phyloP scores from a whole-genome alignment of 2,329 filamentous ascomycete genomes.

The Monosporascus sp. region DNA sequence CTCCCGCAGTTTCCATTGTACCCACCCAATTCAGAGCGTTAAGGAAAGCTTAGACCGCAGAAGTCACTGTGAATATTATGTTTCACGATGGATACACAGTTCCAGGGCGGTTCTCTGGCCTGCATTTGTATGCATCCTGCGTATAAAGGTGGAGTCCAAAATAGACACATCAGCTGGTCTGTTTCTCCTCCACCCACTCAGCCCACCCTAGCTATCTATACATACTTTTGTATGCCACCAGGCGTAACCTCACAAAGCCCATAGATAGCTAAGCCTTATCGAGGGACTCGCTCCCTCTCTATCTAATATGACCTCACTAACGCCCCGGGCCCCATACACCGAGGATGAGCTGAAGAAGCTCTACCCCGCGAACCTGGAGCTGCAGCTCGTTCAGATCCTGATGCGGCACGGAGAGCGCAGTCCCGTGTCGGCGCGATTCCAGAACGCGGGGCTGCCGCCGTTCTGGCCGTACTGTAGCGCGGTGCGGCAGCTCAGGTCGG shows the following conservation, averaged over 20 bases:
- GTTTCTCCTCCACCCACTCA: not conserved
- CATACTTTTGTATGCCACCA: too few relatives aligned
- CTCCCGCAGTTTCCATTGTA: too few relatives aligned
- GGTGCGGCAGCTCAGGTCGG: slow-evolving; percentile 60
- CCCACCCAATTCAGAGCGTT: too few relatives aligned
- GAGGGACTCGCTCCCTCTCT: not conserved
- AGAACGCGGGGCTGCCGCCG: slow-evolving; percentile 62
- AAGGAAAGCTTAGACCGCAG: too few relatives aligned
- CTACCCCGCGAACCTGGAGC: slow-evolving; percentile 73
- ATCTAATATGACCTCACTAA: slow-evolving; percentile 67
- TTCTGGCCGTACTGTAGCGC: slow-evolving; percentile 90
- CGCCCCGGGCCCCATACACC: slow-evolving; percentile 70
- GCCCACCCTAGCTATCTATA: not conserved
- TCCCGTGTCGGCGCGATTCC: slow-evolving; percentile 82
- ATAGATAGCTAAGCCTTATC: too few relatives aligned
- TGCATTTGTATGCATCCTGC: too few relatives aligned
- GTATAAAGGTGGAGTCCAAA: too few relatives aligned
- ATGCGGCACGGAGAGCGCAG: slow-evolving; percentile 77
- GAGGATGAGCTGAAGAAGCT: slow-evolving; percentile 72
- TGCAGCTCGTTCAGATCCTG: slow-evolving; percentile 86
- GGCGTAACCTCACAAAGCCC: too few relatives aligned
- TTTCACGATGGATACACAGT: too few relatives aligned
- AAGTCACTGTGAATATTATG: too few relatives aligned
- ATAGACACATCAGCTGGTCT: not conserved
- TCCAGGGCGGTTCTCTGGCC: too few relatives aligned